A percentile compares a stretch with the other conserved stretches of the same genome.
Evolutionary conservation across 192 early-diverging fungal species (phyloP).

Genomic region (Mortierella hygrophila): DNA sequence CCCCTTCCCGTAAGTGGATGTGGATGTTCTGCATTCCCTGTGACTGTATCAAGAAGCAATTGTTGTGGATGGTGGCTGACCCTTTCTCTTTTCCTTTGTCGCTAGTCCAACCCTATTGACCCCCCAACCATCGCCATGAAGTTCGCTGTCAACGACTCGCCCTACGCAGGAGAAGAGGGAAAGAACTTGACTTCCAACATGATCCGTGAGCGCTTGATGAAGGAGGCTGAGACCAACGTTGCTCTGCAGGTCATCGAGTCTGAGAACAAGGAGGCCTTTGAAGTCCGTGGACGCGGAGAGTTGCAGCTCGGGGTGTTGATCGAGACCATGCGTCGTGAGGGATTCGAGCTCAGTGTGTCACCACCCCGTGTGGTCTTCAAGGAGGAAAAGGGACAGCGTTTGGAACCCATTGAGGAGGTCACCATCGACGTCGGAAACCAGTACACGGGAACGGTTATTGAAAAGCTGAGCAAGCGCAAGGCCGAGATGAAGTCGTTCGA

Average conservation of each 20-base stretch:
- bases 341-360: conserved; percentile 86
- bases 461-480: conserved; percentile 88
- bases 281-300: conserved; percentile 91
- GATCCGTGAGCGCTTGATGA: conserved; percentile 79
- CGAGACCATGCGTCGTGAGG: conserved; percentile 92
- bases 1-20: conserved; percentile 66
- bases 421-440: conserved; percentile 83
- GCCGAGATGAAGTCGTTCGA: conserved; percentile 83
- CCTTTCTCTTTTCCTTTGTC: not conserved
- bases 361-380: conserved; percentile 88
- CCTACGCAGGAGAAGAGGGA: conserved; percentile 85
- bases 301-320: conserved; percentile 89
- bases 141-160: conserved; percentile 90
- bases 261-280: conserved; percentile 77
- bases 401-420: conserved; percentile 89
- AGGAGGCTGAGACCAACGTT: conserved; percentile 86
- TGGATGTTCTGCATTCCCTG: not conserved
- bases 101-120: conserved; percentile 80
- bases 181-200: conserved; percentile 81
- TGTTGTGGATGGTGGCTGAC: not conserved
- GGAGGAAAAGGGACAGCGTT: conserved; percentile 63
- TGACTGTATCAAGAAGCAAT: not conserved
- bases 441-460: conserved; percentile 81
- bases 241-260: conserved; percentile 80
- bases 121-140: conserved; percentile 89